Evolutionary conservation across 2,329 filamentous ascomycete species (phyloP).

Genomic region (Fusarium tuaranense): DNA sequence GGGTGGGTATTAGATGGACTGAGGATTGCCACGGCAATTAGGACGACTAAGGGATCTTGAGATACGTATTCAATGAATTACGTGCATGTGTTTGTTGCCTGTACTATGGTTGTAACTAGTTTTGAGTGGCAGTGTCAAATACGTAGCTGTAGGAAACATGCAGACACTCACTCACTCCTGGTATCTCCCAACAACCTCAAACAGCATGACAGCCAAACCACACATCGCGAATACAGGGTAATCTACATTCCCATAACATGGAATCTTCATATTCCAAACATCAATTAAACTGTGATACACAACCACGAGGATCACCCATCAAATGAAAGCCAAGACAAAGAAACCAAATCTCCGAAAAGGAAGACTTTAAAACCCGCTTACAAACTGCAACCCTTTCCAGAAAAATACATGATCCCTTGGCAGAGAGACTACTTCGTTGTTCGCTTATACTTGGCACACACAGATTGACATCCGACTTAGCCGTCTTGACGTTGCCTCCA

Average conservation of each 20-base stretch:
- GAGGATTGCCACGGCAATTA: too few relatives aligned
- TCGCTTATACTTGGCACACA: neutral
- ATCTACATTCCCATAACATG: too few relatives aligned
- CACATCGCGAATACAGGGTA: neutral
- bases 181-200: neutral
- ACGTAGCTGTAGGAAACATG: neutral
- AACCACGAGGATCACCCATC: neutral
- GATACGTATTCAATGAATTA: neutral
- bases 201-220: neutral
- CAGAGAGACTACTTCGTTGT: neutral
- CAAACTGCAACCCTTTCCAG: neutral
- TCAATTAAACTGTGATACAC: neutral
- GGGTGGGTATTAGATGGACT: neutral
- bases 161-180: neutral
- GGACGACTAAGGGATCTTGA: neutral
- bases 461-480: neutral
- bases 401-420: neutral
- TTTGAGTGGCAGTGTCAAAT: neutral
- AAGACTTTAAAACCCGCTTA: neutral
- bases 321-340: neutral
- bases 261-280: neutral
- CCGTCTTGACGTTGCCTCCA: conserved; percentile 4
- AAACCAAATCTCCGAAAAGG: neutral
- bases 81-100: neutral
- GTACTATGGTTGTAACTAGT: neutral